Evolutionary conservation across 2,329 filamentous ascomycete species (phyloP), one percentile per base, ranked within the genome.

Genomic region (Exophiala bonariae): DNA sequence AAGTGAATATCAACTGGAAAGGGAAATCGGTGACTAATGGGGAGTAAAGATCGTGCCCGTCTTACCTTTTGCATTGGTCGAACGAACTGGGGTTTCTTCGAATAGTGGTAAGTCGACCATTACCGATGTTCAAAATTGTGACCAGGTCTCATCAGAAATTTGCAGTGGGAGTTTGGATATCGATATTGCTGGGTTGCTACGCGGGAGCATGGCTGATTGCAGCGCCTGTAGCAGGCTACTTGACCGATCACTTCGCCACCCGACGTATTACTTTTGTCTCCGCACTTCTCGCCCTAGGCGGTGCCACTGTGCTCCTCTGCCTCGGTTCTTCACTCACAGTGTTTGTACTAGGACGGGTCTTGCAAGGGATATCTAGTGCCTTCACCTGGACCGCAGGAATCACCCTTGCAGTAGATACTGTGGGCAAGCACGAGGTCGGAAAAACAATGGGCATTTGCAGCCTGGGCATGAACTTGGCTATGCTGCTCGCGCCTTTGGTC

Each of bases 401-500:
- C 22, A 43, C 30, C 9, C 22, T 43, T 9, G 40, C 30, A n/a
- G 22, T 35, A n/a, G 30, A 43, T 8, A 43, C 13, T 3, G 40
- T 43, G 3, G 28, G 22, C 16, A 19, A 19, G 23, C 7, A 31
- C 9, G n/a, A 43, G 10, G 18, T 43, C 4, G 30, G 40, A 43
- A 33, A 22, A 17, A 43, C 30, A 18, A 20, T 34, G 14, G 40
- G 80, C 77, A 1, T 70, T 76, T 47, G 71, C 75, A 5, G 73
- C 77, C 10, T 77, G 87, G n/a, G 85, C 84, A 0, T 71, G 82
- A 51, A 78, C 78, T 0, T 80, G 87, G 72, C 86, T 86, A 1
- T 87, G 80, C 59, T 89, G 18, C 62, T 85, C 5, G 81, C 81
- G 1, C 86, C 86, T 0, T 66, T 87, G 3, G 68, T 89, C 1